A percentile compares a stretch with the other conserved stretches of the same genome.
Conservation (phyloP, 2,329 filamentous ascomycete genomes). For the Diaporthe citrichinensis region DNA sequence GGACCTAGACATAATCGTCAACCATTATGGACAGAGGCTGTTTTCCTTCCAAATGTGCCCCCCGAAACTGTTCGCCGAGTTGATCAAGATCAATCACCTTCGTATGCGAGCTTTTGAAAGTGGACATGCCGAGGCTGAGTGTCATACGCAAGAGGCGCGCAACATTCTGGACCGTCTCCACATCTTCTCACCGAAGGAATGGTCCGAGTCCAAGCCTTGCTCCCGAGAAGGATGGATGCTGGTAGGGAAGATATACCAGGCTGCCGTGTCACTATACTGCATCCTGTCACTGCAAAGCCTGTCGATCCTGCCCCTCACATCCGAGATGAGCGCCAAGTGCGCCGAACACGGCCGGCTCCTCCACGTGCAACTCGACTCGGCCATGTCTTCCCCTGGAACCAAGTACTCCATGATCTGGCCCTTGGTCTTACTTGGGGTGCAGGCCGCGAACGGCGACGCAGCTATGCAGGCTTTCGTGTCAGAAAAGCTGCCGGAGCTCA, state of each 20-base stretch:
- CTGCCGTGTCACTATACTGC: slow-evolving; percentile 53
- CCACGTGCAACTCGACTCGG: slow-evolving; percentile 43
- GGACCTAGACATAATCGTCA: slow-evolving; percentile 46
- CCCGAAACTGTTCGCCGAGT: slow-evolving; percentile 49
- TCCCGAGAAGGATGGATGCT: slow-evolving; percentile 48
- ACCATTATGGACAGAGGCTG: slow-evolving; percentile 42
- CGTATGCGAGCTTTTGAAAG: slow-evolving; percentile 44
- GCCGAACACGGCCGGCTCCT: slow-evolving; percentile 42
- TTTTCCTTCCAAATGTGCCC: slow-evolving; percentile 51
- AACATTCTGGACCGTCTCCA: slow-evolving; percentile 48
- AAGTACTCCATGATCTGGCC: slow-evolving; percentile 53
- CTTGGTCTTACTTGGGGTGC: slow-evolving; percentile 53
- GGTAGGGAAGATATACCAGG: slow-evolving; percentile 49
- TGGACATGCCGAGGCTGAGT: neutral
- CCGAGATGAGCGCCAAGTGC: slow-evolving; percentile 38
- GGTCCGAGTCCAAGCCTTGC: slow-evolving; percentile 48
- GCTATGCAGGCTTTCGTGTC: slow-evolving; percentile 48
- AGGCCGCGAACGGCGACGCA: slow-evolving; percentile 45
- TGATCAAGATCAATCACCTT: slow-evolving; percentile 54
- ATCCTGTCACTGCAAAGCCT: slow-evolving; percentile 54
- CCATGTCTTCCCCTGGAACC: slow-evolving; percentile 40
- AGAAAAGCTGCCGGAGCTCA: slow-evolving; percentile 47
- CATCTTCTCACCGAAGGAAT: slow-evolving; percentile 49
- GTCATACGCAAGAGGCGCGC: slow-evolving; percentile 43
- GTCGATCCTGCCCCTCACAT: slow-evolving; percentile 46